phyloP scores from a whole-genome alignment of 2,329 filamentous ascomycete species.

The Pyrenophora teres region DNA sequence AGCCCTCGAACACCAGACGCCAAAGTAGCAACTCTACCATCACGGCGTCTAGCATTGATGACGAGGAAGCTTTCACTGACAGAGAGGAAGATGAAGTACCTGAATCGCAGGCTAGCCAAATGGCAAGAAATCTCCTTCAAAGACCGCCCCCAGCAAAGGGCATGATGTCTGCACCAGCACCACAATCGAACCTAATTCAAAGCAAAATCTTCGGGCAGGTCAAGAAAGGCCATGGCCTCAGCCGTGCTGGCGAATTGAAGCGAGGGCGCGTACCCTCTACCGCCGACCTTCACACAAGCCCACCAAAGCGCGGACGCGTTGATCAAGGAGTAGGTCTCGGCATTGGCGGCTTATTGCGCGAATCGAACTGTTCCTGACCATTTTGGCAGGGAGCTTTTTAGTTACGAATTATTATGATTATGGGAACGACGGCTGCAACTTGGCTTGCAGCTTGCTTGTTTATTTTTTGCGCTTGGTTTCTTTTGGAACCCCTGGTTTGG shows the following conservation, averaged over 20 bases:
- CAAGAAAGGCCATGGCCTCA: slow-evolving; percentile 56
- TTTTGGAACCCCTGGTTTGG: slow-evolving; percentile 11
- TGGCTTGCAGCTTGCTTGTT: not conserved
- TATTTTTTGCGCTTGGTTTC: not conserved
- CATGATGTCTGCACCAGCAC: slow-evolving; percentile 34
- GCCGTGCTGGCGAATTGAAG: slow-evolving; percentile 37
- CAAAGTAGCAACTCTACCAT: slow-evolving; percentile 71
- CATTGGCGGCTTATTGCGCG: slow-evolving; percentile 53
- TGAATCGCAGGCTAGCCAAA: slow-evolving; percentile 77
- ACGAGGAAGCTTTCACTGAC: slow-evolving; percentile 60
- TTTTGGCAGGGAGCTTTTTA: slow-evolving; percentile 16
- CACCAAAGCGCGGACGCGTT: slow-evolving; percentile 58
- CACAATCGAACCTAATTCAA: slow-evolving; percentile 54
- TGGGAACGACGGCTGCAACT: slow-evolving; percentile 5
- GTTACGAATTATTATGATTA: slow-evolving; percentile 18
- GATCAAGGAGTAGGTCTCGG: slow-evolving; percentile 60
- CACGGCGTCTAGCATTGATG: slow-evolving; percentile 48
- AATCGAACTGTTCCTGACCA: slow-evolving; percentile 21
- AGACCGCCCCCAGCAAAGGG: slow-evolving; percentile 54
- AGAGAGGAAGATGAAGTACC: slow-evolving; percentile 69
- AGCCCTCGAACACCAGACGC: slow-evolving; percentile 51
- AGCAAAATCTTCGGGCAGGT: slow-evolving; percentile 67
- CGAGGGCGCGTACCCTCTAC: slow-evolving; percentile 35
- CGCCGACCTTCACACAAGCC: slow-evolving; percentile 34
- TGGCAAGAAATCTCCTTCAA: slow-evolving; percentile 75